phyloP scores from a whole-genome alignment of 2,329 filamentous ascomycete species.

The Trichoderma sp. region DNA sequence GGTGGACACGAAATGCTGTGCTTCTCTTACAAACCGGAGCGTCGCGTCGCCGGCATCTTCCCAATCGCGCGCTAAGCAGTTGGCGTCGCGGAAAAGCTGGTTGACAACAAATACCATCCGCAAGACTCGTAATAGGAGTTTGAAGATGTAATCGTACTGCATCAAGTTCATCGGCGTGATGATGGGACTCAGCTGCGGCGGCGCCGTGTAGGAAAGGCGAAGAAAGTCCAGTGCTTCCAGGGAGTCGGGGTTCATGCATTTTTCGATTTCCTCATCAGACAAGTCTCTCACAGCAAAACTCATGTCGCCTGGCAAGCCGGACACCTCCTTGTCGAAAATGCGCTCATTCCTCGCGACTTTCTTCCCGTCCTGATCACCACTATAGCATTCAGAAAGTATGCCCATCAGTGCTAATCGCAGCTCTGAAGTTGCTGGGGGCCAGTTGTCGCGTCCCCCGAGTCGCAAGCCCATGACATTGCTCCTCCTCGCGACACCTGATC shows the following conservation, averaged over 20 bases:
- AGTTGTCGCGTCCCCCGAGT: constrained; percentile 74
- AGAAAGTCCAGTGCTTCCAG: constrained; percentile 93
- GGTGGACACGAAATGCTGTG: constrained; percentile 72
- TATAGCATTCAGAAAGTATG: constrained; percentile 73
- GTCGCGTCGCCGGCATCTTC: constrained; percentile 37
- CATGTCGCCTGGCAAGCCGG: constrained; percentile 62
- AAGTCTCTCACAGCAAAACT: constrained; percentile 85
- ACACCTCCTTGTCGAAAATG: constrained; percentile 29
- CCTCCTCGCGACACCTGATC: constrained; percentile 63
- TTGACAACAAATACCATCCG: constrained; percentile 76
- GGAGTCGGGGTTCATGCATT: constrained; percentile 76
- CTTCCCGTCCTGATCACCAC: constrained; percentile 25
- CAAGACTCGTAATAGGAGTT: constrained; percentile 69
- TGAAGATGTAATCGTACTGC: constrained; percentile 85
- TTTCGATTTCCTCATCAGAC: constrained; percentile 71
- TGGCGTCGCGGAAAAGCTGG: constrained; percentile 59
- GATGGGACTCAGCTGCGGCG: constrained; percentile 66
- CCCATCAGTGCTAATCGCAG: constrained; percentile 86
- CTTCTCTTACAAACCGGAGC: constrained; percentile 68
- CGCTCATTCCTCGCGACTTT: constrained; percentile 27
- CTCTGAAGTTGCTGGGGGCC: constrained; percentile 94
- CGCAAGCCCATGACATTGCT: constrained; percentile 77
- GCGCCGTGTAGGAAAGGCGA: constrained; percentile 77
- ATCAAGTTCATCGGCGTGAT: constrained; percentile 67
- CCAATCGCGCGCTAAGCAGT: constrained; percentile 36